Evolutionary conservation across 73 alveolate species (phyloP), one percentile per base, ranked within the genome.

Genomic region (Durusdinium trenchii): DNA sequence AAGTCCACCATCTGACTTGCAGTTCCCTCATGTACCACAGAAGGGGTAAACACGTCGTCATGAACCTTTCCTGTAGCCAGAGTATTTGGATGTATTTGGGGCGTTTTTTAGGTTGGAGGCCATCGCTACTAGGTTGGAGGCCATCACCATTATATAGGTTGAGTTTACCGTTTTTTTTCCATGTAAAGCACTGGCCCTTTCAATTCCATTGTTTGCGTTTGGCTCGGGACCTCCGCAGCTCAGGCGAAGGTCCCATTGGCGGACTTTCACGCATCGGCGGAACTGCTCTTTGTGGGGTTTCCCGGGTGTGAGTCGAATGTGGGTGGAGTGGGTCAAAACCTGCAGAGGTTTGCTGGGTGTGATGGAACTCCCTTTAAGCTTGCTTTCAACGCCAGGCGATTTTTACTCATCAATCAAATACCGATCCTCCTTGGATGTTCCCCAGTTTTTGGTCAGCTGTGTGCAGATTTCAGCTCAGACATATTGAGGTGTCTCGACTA

Each of bases 181-280:
- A n/a, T 32, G 30, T 60, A 1, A 60, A 23, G 18, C 30, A 1
- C 23, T 23, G 69, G 69, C 23, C 69, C 69, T 57, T 57, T 23
- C 23, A 57, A 57, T 57, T 57, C 69, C 69, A 16, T 23, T 23
- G 0, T 46, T 43, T 28, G 6, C 16, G 40, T 69, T 23, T 69
- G 46, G 82, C 82, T 12, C 46, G 46, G 43, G 36, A 26, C 42
- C 67, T n/a, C 46, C 9, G 20, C 42, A 9, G 10, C 32, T n/a
- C 43, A 91, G 98, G 98, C 98, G 46, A 91, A 91, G 26, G 98
- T 71, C 30, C 98, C 98, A 12, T n/a, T 91, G 98, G 98, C 98
- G 5, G 87, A 69, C 90, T 48, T 40, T 54, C 89, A 69, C 60
- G 78, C 98, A 9, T 91, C 98, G n/a, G 98, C 98, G 16, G 98